Conservation (phyloP, 2,329 filamentous ascomycete species). For the Aureobasidium sp. region DNA sequence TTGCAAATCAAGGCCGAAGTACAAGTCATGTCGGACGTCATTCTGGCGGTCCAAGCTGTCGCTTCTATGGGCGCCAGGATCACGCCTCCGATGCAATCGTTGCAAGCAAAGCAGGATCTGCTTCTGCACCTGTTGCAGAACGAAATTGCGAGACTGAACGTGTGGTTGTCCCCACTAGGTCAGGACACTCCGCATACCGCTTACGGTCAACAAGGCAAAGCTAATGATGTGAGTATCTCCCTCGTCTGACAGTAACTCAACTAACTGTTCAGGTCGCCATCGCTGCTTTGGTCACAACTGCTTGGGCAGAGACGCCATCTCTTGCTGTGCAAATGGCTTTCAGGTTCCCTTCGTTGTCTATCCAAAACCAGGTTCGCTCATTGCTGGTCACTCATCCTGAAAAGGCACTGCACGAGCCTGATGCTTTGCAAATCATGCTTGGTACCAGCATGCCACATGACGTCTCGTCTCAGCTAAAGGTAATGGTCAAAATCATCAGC, state of each 20-base stretch:
- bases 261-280: neutral
- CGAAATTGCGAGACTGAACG: conserved; percentile 71
- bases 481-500: neutral
- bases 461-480: conserved; percentile 74
- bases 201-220: conserved; percentile 15
- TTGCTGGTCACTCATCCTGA: conserved; percentile 75
- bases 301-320: conserved; percentile 77
- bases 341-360: conserved; percentile 66
- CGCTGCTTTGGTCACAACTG: conserved; percentile 58
- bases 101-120: conserved; percentile 76
- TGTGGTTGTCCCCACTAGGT: conserved; percentile 81
- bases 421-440: conserved; percentile 74
- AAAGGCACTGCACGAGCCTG: conserved; percentile 70
- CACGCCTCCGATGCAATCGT: conserved; percentile 49
- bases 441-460: conserved; percentile 68
- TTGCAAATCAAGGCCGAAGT: conserved; percentile 91
- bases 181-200: conserved; percentile 38
- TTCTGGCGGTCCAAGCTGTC: conserved; percentile 55
- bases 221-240: conserved; percentile 1
- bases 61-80: conserved; percentile 46
- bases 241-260: neutral
- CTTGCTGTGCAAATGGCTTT: conserved; percentile 78
- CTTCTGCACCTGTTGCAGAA: conserved; percentile 71
- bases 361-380: conserved; percentile 69
- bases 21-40: conserved; percentile 68